Percentiles rank a stretch among this genome's conserved stretches.
Conservation (phyloP, 2,329 filamentous ascomycete species). For the Paecilomyces formosus region DNA sequence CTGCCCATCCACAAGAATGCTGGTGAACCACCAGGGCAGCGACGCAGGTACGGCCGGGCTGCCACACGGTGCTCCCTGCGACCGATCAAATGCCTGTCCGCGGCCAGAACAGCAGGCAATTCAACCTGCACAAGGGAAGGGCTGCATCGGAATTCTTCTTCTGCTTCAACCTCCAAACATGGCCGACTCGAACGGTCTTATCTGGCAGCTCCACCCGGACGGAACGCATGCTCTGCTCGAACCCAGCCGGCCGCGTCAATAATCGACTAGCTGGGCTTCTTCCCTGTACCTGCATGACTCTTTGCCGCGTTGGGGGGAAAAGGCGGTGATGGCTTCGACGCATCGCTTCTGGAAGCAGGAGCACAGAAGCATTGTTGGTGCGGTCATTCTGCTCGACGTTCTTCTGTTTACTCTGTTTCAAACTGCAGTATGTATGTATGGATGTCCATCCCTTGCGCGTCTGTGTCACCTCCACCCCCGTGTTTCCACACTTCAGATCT, state of each 20-base stretch:
- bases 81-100: background rate
- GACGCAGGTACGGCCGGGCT: background rate
- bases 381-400: background rate
- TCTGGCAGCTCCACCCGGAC: background rate
- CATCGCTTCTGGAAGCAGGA: background rate
- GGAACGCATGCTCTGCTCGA: background rate
- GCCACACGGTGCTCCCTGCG: background rate
- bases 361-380: background rate
- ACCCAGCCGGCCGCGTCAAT: background rate
- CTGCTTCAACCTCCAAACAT: background rate
- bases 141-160: background rate
- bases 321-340: background rate
- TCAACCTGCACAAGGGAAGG: too few species aligned
- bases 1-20: background rate
- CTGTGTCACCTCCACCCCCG: background rate
- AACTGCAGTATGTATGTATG: too few species aligned
- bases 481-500: background rate
- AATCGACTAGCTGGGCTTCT: background rate
- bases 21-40: background rate
- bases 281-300: background rate
- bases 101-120: background rate
- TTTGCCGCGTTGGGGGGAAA: background rate
- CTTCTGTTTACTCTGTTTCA: background rate
- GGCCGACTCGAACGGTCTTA: background rate
- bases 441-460: background rate